A percentile compares a stretch with the other conserved stretches of the same genome.
These are phyloP conservation scores for Globisporangium sylvaticum DNA, from an alignment of 352 stramenopile genomes.

Conservation along the genomic window DNA sequence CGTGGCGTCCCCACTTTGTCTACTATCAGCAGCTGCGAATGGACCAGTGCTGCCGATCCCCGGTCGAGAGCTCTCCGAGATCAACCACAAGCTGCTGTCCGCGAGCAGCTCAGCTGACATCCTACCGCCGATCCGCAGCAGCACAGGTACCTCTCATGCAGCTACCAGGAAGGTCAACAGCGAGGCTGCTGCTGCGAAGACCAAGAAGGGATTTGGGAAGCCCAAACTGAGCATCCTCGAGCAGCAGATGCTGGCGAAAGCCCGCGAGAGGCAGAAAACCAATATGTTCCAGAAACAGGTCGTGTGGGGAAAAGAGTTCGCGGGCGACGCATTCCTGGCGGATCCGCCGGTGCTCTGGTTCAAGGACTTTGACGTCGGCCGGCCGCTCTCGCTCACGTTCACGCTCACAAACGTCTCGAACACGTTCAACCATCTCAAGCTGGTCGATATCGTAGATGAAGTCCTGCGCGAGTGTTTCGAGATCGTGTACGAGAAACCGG, in stretches of 20 bases:
- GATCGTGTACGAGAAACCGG: slow-evolving; percentile 82
- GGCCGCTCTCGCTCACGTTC: slow-evolving; percentile 50
- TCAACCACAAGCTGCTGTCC: slow-evolving; percentile 30
- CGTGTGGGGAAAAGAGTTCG: slow-evolving; percentile 81
- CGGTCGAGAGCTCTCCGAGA: slow-evolving; percentile 24
- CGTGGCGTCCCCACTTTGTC: background rate
- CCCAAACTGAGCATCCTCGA: slow-evolving; percentile 61
- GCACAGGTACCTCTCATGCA: background rate
- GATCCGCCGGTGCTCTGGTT: slow-evolving; percentile 83
- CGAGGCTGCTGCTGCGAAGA: background rate
- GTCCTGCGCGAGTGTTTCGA: slow-evolving; percentile 81
- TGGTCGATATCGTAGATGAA: slow-evolving; percentile 67
- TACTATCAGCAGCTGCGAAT: background rate
- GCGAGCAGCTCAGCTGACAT: background rate
- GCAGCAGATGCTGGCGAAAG: slow-evolving; percentile 44
- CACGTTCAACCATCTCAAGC: slow-evolving; percentile 90
- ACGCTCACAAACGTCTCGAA: slow-evolving; percentile 90
- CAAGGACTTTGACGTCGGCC: slow-evolving; percentile 87
- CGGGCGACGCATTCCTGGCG: slow-evolving; percentile 71
- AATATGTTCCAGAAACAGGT: slow-evolving; percentile 64
- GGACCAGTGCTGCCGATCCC: slow-evolving; percentile 20
- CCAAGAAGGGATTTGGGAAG: slow-evolving; percentile 32
- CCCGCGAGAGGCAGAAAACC: slow-evolving; percentile 44
- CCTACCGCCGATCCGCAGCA: slow-evolving; percentile 3
- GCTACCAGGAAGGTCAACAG: background rate